Conservation (phyloP, 495 filamentous ascomycete species). For the Acidomyces sp. region DNA sequence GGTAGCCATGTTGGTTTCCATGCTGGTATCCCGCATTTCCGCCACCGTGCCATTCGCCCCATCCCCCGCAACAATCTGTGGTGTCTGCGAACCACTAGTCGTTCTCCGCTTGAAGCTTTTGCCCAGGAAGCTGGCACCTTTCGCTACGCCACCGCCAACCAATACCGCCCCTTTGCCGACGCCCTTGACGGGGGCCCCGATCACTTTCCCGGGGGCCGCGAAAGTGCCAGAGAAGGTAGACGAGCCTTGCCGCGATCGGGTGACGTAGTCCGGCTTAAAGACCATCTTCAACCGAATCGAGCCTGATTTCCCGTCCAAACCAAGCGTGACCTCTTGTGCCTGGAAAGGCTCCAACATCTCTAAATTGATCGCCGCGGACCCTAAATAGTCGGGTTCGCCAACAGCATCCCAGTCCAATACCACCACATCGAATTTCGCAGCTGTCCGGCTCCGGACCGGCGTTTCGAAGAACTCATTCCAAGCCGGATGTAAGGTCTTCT, state of each 20-base stretch:
- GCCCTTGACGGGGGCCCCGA: conserved; percentile 87
- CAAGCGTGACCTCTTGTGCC: conserved; percentile 55
- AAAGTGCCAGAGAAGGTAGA: conserved; percentile 91
- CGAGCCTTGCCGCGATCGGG: conserved; percentile 74
- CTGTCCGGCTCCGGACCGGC: conserved; percentile 66
- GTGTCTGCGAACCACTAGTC: conserved; percentile 47
- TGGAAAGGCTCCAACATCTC: conserved; percentile 72
- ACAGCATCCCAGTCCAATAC: conserved; percentile 94
- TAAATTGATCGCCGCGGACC: conserved; percentile 64
- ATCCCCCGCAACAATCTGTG: conserved; percentile 27
- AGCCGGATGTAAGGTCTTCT: conserved; percentile 86
- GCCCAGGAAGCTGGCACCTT: conserved; percentile 78
- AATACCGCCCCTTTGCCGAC: conserved; percentile 56
- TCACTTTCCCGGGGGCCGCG: conserved; percentile 76
- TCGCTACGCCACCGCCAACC: conserved; percentile 55
- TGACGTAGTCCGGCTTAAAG: conserved; percentile 92
- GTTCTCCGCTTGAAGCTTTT: conserved; percentile 58
- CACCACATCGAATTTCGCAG: conserved; percentile 68
- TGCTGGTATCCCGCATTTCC: conserved; percentile 10
- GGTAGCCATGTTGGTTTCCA: conserved; percentile 1
- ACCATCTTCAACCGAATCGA: conserved; percentile 66
- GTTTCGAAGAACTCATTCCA: conserved; percentile 96
- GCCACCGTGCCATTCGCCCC: conserved; percentile 22
- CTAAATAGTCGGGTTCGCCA: conserved; percentile 78
- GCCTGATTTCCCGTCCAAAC: conserved; percentile 81